Conservation (phyloP, 2,329 filamentous ascomycete species). For the Talaromyces sp. region DNA sequence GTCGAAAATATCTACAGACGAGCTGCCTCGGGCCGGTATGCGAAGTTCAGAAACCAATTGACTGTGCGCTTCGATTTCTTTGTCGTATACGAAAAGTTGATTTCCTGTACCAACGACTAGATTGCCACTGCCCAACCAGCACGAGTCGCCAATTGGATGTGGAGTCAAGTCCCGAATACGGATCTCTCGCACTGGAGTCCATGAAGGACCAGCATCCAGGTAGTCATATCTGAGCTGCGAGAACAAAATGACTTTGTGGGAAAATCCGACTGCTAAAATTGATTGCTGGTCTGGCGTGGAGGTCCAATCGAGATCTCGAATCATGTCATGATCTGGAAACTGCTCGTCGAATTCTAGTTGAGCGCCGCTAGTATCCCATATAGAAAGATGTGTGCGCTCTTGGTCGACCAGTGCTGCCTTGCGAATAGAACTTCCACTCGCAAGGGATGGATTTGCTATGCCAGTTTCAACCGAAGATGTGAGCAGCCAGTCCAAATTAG, state of each 20-base stretch:
- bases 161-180: slow-evolving; percentile 76
- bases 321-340: slow-evolving; percentile 67
- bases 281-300: slow-evolving; percentile 85
- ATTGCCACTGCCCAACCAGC: slow-evolving; percentile 81
- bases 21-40: slow-evolving; percentile 43
- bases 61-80: slow-evolving; percentile 63
- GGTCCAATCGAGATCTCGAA: slow-evolving; percentile 89
- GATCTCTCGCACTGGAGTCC: slow-evolving; percentile 80
- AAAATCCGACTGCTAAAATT: slow-evolving; percentile 87
- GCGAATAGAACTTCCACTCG: slow-evolving; percentile 79
- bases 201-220: slow-evolving; percentile 80
- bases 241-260: slow-evolving; percentile 75
- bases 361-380: slow-evolving; percentile 82
- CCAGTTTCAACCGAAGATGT: slow-evolving; percentile 80
- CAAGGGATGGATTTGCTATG: slow-evolving; percentile 66
- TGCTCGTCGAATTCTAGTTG: slow-evolving; percentile 76
- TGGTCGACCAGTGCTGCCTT: slow-evolving; percentile 80
- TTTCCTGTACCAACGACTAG: slow-evolving; percentile 87
- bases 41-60: slow-evolving; percentile 55
- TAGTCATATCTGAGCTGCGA: slow-evolving; percentile 91
- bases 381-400: slow-evolving; percentile 69
- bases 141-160: slow-evolving; percentile 87
- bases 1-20: slow-evolving; percentile 68
- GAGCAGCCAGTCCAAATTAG: slow-evolving; percentile 71
- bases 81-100: slow-evolving; percentile 80